These are phyloP conservation scores for Russula emetica DNA, from an alignment of 768 basidiomycete species.

Conservation along the genomic window DNA sequence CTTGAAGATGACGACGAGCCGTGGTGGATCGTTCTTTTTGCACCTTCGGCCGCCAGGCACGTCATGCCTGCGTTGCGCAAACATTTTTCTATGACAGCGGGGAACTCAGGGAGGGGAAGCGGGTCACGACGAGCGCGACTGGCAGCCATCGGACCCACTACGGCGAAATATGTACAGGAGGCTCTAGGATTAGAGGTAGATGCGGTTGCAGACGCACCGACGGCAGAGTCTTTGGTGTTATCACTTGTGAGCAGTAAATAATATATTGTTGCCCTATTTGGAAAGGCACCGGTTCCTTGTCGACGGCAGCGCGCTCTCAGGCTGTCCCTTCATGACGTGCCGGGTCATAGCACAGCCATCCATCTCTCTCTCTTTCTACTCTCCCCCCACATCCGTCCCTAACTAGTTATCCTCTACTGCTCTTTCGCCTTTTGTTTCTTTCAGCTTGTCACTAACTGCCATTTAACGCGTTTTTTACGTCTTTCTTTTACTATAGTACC, in stretches of 20 bases:
- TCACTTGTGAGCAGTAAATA: constrained; percentile 30
- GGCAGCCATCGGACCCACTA: constrained; percentile 70
- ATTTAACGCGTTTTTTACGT: not conserved
- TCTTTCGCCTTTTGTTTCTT: not conserved
- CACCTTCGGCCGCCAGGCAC: constrained; percentile 64
- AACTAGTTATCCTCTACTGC: not conserved
- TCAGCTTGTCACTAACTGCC: too few relatives aligned
- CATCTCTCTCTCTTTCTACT: not conserved
- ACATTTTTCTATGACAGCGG: constrained; percentile 40
- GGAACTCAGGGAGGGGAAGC: not conserved
- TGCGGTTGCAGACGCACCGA: constrained; percentile 53
- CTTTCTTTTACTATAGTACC: not conserved
- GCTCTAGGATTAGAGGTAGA: constrained; percentile 48
- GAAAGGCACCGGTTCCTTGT: not conserved
- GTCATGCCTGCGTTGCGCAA: constrained; percentile 48
- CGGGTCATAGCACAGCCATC: too few relatives aligned
- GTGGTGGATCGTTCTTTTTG: constrained; percentile 76
- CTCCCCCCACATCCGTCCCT: too few relatives aligned
- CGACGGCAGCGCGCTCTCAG: too few relatives aligned
- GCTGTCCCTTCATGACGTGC: too few relatives aligned
- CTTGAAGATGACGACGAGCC: constrained; percentile 5
- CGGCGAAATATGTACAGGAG: constrained; percentile 47
- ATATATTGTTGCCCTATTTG: not conserved
- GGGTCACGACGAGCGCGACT: constrained; percentile 30
- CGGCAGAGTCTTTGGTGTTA: constrained; percentile 45